Base-by-base conservation (phyloP, 805 yeast genomes). In the Metschnikowia borealis region DNA sequence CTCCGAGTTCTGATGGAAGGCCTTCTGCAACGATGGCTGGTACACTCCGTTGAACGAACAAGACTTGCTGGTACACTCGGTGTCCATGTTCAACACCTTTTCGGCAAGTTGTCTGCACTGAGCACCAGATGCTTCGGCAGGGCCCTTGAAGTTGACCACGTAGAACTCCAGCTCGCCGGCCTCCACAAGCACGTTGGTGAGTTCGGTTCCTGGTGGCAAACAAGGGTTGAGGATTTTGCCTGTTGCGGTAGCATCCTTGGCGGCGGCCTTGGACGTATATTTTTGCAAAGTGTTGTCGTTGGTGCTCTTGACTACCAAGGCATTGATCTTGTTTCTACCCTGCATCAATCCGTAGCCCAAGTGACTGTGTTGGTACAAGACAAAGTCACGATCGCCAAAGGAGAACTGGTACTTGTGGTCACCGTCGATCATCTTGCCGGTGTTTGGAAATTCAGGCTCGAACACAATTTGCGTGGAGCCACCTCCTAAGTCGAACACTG, bases 401-500 rank as follows among this genome's bases (percentile, higher is more conserved):
- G 77, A 68, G 58, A 90, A 77, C 54, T 80, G 80, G 65, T 84
- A 90, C 68, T 88, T 87, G 72, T 89, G 96, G 63, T 91, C 97
- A 52, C 97, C 96, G 11, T 84, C 90, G 44, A 79, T 71, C 86
- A 92, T 80, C 56, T 74, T 65, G 60, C 84, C 85, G 40, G 80
- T 74, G 47, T 74, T 68, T 32, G 67, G 63, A 64, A 83, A 83
- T n/a, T 79, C 78, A 20, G 99, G 99, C 75, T 94, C 98, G 68
- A 94, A 94, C 6, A 94, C 99, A 71, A 94, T 90, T 73, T 95
- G 99, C 13, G 99, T 94, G 6, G 97, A 89, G 3, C 98, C 98
- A 62, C 99, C 99, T 60, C 99, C 99, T 53, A 94, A 80, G 68
- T 94, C 99, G 63, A 94, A 94, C 10, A 94, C 96, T 20, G 98